These are phyloP conservation scores for Selaginella tamariscina DNA, from an alignment of 75 land plant species.

Conservation along the genomic window DNA sequence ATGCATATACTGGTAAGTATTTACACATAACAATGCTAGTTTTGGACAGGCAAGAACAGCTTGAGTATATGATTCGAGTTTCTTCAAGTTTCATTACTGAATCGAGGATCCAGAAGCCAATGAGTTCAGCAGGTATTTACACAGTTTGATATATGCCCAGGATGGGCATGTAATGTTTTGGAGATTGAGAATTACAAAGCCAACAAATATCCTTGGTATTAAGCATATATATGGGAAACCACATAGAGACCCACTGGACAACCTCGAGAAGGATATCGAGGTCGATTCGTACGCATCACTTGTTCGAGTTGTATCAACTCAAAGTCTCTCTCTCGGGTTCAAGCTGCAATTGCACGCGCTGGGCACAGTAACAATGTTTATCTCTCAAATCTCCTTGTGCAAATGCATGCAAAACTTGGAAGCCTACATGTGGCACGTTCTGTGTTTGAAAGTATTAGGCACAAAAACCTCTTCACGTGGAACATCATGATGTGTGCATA, in stretches of 20 bases:
- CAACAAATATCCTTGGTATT: no score
- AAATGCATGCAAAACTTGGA: neutral
- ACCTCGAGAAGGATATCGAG: neutral
- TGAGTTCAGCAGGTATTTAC: no score
- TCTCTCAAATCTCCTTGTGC: neutral
- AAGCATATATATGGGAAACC: no score
- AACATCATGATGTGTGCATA: constrained; percentile 7
- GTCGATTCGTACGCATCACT: neutral
- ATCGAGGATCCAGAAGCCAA: no score
- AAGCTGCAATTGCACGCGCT: neutral
- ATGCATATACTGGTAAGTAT: no score
- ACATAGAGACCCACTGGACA: neutral
- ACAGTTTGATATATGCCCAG: no score
- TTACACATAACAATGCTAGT: no score
- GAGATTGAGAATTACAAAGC: no score
- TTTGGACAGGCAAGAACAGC: no score
- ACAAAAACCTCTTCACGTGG: neutral
- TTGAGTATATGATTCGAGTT: no score
- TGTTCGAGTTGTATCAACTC: neutral
- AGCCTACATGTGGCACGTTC: neutral
- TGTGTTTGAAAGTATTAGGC: neutral
- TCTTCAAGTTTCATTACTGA: no score
- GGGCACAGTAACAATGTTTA: neutral
- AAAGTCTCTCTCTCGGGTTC: neutral
- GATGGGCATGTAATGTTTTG: no score